phyloP scores from a whole-genome alignment of 2,329 filamentous ascomycete species.

The Fusarium guadeloupense region DNA sequence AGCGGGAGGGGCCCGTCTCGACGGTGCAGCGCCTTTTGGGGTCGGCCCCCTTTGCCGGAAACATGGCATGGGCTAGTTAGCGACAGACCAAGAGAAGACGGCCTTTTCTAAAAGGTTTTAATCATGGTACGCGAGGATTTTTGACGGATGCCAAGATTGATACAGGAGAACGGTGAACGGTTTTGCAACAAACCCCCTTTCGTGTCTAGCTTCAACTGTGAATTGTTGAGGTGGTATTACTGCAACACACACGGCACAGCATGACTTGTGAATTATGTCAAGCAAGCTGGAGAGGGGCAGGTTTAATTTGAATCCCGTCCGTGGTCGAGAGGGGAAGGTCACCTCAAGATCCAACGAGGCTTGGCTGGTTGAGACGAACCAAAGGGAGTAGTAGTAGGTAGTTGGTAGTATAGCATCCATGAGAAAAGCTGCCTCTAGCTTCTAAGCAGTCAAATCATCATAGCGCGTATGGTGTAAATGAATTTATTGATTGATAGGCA shows the following conservation, averaged over 20 bases:
- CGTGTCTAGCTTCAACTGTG: background rate
- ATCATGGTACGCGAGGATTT: constrained; percentile 1
- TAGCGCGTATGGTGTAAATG: constrained; percentile 12
- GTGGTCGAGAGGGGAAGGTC: constrained; percentile 23
- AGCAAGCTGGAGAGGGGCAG: constrained; percentile 27
- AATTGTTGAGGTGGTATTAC: constrained; percentile 9
- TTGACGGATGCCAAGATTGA: background rate
- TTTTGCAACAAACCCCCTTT: background rate
- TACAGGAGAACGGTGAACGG: background rate
- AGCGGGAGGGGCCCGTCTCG: constrained; percentile 28
- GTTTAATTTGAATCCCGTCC: constrained; percentile 33
- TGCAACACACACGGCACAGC: constrained; percentile 9
- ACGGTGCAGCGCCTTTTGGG: constrained; percentile 33
- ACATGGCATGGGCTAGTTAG: constrained; percentile 27
- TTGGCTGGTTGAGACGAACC: constrained; percentile 19
- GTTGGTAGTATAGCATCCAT: constrained; percentile 5
- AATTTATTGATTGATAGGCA: background rate
- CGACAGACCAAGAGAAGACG: constrained; percentile 9
- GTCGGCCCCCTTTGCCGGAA: constrained; percentile 25
- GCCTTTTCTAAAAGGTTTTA: constrained; percentile 8
- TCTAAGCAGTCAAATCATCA: background rate
- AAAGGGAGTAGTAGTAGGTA: constrained; percentile 21
- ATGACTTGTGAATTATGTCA: constrained; percentile 10
- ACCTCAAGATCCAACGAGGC: constrained; percentile 10
- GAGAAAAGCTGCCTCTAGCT: background rate